Evolutionary conservation across 306 rosid species (phyloP).

Genomic region (Trichosanthes cucumerina): DNA sequence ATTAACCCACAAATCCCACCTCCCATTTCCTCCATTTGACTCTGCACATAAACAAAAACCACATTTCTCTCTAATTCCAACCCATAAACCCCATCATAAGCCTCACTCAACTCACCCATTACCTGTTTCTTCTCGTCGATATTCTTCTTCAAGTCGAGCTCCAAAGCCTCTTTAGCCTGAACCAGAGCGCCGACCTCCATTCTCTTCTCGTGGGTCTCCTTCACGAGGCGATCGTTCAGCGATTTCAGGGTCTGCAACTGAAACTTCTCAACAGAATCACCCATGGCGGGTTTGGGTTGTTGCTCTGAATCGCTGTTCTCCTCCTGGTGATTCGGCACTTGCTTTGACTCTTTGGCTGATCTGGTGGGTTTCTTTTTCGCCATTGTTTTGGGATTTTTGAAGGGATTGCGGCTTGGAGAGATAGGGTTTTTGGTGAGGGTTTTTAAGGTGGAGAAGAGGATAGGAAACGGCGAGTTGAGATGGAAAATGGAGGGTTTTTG

Average conservation of each 20-base stretch:
- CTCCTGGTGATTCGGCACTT: constrained; percentile 3
- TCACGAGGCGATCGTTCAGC: constrained; percentile 51
- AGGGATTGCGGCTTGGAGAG: neutral
- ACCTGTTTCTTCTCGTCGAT: constrained; percentile 21
- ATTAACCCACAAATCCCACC: constrained; percentile 6
- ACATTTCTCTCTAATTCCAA: constrained; percentile 36
- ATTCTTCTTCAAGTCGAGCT: constrained; percentile 19
- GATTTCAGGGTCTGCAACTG: constrained; percentile 53
- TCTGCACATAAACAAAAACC: constrained; percentile 18
- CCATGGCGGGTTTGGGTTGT: constrained; percentile 15
- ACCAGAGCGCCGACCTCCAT: constrained; percentile 31
- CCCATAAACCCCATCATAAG: constrained; percentile 10
- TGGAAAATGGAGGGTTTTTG: neutral
- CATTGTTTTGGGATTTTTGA: constrained; percentile 14
- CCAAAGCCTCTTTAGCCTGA: constrained; percentile 20
- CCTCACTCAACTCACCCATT: constrained; percentile 15
- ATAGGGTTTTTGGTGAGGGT: neutral
- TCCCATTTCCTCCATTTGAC: constrained; percentile 30
- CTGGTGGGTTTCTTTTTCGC: constrained; percentile 52
- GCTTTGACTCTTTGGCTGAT: constrained; percentile 18
- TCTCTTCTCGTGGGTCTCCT: constrained; percentile 42
- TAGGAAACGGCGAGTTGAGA: neutral
- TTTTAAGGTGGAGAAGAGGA: neutral
- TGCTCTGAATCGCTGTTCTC: neutral
- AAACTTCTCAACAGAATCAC: constrained; percentile 33